Evolutionary conservation across 2,329 filamentous ascomycete species (phyloP).

Genomic region (Aspergillus sp.): DNA sequence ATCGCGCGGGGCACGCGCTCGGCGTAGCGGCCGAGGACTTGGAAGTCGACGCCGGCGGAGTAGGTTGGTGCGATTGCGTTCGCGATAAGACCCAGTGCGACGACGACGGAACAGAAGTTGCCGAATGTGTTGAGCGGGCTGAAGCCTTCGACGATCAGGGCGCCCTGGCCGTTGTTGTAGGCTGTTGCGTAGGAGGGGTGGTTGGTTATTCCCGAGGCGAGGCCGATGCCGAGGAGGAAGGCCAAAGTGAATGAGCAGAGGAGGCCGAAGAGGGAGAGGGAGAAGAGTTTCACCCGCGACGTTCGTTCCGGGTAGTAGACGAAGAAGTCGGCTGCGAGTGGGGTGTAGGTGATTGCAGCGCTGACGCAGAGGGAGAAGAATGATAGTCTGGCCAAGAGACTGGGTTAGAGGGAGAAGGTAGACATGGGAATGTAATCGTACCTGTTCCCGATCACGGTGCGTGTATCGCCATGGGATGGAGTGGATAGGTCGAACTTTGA

Average conservation of each 20-base stretch:
- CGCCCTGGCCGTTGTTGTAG: conserved; percentile 64
- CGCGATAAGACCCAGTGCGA: conserved; percentile 67
- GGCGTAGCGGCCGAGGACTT: conserved; percentile 65
- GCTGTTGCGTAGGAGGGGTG: conserved; percentile 61
- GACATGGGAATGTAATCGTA: conserved; percentile 18
- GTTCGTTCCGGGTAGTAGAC: conserved; percentile 66
- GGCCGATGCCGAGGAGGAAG: conserved; percentile 65
- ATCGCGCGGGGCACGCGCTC: conserved; percentile 64
- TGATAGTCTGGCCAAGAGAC: conserved; percentile 53
- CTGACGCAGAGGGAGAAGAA: conserved; percentile 73
- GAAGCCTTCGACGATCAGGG: conserved; percentile 67
- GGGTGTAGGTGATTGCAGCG: conserved; percentile 66
- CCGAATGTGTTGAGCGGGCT: conserved; percentile 64
- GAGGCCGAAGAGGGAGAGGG: conserved; percentile 62
- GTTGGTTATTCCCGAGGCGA: conserved; percentile 61
- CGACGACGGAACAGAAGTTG: conserved; percentile 67
- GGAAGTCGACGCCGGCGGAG: conserved; percentile 68
- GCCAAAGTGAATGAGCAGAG: conserved; percentile 64
- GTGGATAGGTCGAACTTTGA: conserved; percentile 61
- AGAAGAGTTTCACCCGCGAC: conserved; percentile 58
- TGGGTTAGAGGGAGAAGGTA: conserved; percentile 1
- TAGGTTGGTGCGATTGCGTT: conserved; percentile 71
- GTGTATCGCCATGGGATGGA: conserved; percentile 55
- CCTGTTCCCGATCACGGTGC: conserved; percentile 57
- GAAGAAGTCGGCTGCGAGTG: conserved; percentile 69